Base-by-base conservation (phyloP, 805 yeast species). In the Ogataea pilisensis region DNA sequence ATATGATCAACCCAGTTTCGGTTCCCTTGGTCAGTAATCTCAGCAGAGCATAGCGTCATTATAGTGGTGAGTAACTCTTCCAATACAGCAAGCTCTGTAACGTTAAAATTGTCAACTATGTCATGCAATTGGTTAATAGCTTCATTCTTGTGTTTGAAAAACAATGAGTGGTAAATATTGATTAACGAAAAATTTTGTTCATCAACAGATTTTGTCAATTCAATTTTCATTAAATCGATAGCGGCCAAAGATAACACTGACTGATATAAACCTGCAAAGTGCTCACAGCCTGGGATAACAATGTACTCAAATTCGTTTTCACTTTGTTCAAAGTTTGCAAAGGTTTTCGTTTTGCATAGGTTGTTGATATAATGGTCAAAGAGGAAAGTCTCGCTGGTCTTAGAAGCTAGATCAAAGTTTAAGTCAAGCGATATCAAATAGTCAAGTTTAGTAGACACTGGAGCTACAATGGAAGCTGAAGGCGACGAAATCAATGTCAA, bases 101-200 rank as follows among this genome's bases (percentile, higher is more conserved):
- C 44, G 35, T 46, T 50, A 35, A 41, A 54, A 25, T 49, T 46
- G 34, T 61, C 64, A 8, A 61, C 31, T 11, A 60, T 41, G 32
- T 55, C 43, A 41, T 63, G 61, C 27, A 61, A 42, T 18, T 46
- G 38, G 35, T 46, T 60, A 16, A 63, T 56, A 2, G 65, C 63
- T 33, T 55, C 56, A 39, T 61, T 58, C 37, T 60, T 59, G 33
- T 54, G 54, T 28, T 48, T 51, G 17, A 49, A 24, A 36, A 48
- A 42, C 3, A 40, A n/a, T 1, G 45, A 37, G 20, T 42, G 28
- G 34, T 42, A 46, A 14, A 38, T 31, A 7, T 17, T 35, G 2
- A 46, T 34, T 12, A 44, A 25, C 11, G 9, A 14, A 20, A 14
- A 14, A 13, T 41, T 28, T 28, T 41, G 44, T 4, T 9, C 9